A percentile compares a stretch with the other conserved stretches of the same genome.
These are phyloP conservation scores for Daedaleopsis sinensis DNA, from an alignment of 768 basidiomycete species.

Conservation along the genomic window DNA sequence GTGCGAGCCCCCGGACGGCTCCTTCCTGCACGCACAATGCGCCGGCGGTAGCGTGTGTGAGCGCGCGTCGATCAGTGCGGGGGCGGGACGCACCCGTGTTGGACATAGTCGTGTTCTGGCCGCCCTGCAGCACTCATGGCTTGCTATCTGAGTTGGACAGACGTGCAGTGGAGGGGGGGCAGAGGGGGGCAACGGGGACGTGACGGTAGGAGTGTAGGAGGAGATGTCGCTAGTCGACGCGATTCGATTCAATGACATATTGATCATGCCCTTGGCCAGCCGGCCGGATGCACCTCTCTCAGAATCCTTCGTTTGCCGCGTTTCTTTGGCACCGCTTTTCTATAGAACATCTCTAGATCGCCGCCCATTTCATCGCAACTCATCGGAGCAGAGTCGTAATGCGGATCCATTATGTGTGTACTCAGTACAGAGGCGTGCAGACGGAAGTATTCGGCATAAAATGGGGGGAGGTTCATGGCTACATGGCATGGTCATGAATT, in stretches of 20 bases:
- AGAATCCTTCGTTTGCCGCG: neutral
- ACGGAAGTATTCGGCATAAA: neutral
- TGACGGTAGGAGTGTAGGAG: neutral
- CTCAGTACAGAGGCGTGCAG: constrained; percentile 13
- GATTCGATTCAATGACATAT: constrained; percentile 2
- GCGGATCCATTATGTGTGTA: constrained; percentile 20
- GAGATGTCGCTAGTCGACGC: constrained; percentile 1
- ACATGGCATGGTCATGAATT: constrained; percentile 24
- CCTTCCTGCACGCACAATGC: constrained; percentile 3
- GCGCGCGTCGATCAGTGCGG: neutral
- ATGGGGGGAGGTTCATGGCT: constrained; percentile 21
- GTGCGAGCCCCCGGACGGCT: constrained; percentile 18
- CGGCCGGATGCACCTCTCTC: neutral
- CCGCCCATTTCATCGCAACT: neutral
- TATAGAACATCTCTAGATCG: neutral
- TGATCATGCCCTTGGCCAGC: neutral
- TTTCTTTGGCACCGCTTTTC: neutral
- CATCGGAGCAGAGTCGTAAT: neutral
- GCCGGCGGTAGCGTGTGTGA: neutral
- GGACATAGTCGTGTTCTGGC: constrained; percentile 5
- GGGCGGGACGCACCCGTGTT: constrained; percentile 14
- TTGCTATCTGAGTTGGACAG: constrained; percentile 6
- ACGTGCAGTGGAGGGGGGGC: neutral
- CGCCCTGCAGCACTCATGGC: constrained; percentile 4
- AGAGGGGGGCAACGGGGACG: neutral